phyloP scores from a whole-genome alignment of 2,329 filamentous ascomycete genomes.

The Capronia americana region DNA sequence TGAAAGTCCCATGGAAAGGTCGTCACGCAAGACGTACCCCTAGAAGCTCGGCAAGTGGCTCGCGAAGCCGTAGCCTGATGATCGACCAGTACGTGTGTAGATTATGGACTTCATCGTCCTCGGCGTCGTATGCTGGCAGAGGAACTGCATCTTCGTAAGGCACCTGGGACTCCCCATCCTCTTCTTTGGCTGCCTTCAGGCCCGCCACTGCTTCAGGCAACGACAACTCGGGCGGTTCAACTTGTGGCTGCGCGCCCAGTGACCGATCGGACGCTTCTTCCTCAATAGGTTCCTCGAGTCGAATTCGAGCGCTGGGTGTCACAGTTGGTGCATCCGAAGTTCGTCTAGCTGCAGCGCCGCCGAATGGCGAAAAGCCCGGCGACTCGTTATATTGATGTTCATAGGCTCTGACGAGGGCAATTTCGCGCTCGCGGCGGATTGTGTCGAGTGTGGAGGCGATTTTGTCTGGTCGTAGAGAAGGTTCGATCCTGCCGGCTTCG shows the following conservation, averaged over 20 bases:
- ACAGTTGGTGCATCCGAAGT: constrained; percentile 22
- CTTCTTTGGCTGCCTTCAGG: constrained; percentile 29
- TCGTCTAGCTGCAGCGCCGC: neutral
- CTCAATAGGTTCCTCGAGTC: constrained; percentile 25
- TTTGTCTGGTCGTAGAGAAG: constrained; percentile 22
- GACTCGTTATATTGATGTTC: constrained; percentile 20
- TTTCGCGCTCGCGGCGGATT: constrained; percentile 27
- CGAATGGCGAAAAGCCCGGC: constrained; percentile 21
- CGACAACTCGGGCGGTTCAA: constrained; percentile 19
- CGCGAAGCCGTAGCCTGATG: constrained; percentile 59
- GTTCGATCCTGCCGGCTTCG: constrained; percentile 28
- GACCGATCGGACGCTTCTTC: constrained; percentile 21
- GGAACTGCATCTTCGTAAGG: constrained; percentile 53
- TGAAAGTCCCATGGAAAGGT: neutral
- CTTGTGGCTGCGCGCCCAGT: neutral
- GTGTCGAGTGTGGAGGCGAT: constrained; percentile 22
- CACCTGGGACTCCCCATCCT: constrained; percentile 42
- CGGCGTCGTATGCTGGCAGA: constrained; percentile 50
- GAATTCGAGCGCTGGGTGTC: constrained; percentile 16
- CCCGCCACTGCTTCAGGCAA: constrained; percentile 24
- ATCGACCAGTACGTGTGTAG: constrained; percentile 57
- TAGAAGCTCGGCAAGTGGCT: constrained; percentile 61
- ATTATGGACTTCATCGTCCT: constrained; percentile 59
- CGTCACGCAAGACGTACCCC: constrained; percentile 46
- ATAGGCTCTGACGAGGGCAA: constrained; percentile 23